phyloP scores from a whole-genome alignment of 169 alveolate species.

The Plasmodium gonderi region DNA sequence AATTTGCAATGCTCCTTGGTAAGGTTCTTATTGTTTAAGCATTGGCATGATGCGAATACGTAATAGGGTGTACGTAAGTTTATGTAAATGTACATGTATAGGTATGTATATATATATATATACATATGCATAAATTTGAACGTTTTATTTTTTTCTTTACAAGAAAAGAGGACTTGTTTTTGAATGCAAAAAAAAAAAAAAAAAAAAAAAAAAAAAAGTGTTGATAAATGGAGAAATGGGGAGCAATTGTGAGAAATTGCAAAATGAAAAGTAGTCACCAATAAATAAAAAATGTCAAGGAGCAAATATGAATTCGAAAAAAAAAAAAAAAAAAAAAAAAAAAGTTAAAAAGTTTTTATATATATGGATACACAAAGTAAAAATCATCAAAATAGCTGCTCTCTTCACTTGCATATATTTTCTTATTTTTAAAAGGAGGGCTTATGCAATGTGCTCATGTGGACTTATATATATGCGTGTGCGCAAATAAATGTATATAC shows the following conservation, averaged over 20 bases:
- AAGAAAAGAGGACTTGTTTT: background rate
- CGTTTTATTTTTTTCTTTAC: background rate
- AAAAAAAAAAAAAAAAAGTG: no score
- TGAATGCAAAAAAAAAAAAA: background rate
- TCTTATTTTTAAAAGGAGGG: background rate
- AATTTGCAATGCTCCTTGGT: background rate
- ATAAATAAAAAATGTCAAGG: background rate
- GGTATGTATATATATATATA: background rate
- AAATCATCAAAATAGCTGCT: background rate
- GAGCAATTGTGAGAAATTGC: background rate
- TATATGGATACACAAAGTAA: background rate
- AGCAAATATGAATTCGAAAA: background rate
- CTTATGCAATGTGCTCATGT: background rate
- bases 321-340: background rate
- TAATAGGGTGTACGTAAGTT: background rate
- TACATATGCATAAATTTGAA: background rate
- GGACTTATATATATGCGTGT: background rate
- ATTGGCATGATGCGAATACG: background rate
- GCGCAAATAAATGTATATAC: background rate
- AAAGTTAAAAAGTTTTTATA: background rate
- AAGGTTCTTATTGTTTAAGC: background rate
- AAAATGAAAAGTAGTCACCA: constrained; percentile 11
- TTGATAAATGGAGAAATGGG: no score
- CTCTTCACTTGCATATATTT: background rate
- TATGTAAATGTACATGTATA: background rate